Conservation (phyloP, 129 eudicot species). For the Flaveria robusta region DNA sequence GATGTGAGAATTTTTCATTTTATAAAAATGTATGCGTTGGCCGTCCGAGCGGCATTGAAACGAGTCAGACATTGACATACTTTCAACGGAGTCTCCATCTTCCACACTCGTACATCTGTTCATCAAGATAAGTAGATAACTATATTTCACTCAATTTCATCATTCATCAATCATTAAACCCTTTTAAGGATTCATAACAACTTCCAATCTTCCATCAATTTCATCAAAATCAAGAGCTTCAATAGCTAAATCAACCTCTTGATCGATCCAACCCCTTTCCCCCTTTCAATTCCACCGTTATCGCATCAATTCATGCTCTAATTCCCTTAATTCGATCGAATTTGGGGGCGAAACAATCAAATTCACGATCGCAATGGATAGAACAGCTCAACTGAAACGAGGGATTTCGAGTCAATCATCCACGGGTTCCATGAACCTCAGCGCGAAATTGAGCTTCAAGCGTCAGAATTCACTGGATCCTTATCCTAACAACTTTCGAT, state of each 20-base stretch:
- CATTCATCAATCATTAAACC: too few species aligned
- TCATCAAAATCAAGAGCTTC: slow-evolving; percentile 35
- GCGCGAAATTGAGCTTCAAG: slow-evolving; percentile 58
- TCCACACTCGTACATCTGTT: too few species aligned
- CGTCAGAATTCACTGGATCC: slow-evolving; percentile 83
- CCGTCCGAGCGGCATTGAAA: too few species aligned
- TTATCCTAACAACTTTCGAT: slow-evolving; percentile 51
- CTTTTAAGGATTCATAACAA: too few species aligned
- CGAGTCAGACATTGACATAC: too few species aligned
- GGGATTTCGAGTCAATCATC: slow-evolving; percentile 94
- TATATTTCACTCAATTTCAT: too few species aligned
- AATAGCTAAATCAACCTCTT: slow-evolving; percentile 29
- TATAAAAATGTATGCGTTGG: too few species aligned
- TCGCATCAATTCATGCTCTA: background rate
- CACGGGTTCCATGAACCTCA: slow-evolving; percentile 56
- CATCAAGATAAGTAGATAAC: too few species aligned
- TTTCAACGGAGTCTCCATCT: too few species aligned
- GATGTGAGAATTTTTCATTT: too few species aligned
- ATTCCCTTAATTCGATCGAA: background rate
- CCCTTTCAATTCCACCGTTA: background rate
- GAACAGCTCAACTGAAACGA: slow-evolving; percentile 56
- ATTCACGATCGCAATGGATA: slow-evolving; percentile 35
- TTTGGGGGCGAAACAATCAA: background rate
- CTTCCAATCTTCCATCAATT: too few species aligned
- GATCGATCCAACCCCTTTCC: slow-evolving; percentile 27